Evolutionary conservation across 257 asterid genomes (phyloP).

Genomic region (Solanum rostratum): DNA sequence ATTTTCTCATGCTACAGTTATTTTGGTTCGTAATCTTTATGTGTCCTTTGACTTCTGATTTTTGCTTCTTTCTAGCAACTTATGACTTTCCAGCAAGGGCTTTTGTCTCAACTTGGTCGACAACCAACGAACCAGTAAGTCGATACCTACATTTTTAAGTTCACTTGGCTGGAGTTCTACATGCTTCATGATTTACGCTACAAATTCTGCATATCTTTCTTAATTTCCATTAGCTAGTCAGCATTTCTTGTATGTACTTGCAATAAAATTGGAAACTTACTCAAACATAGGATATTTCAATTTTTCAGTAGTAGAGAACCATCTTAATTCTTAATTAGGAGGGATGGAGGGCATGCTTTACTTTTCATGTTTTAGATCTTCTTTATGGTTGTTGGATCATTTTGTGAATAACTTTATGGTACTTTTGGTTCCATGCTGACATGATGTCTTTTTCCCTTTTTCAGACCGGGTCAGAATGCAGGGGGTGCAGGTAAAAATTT

Average conservation of each 20-base stretch:
- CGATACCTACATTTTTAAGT: not conserved
- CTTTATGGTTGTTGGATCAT: not conserved
- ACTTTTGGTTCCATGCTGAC: not conserved
- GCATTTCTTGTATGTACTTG: not conserved
- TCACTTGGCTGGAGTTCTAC: not conserved
- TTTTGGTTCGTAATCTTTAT: not conserved
- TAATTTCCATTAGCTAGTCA: not conserved
- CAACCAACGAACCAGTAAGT: slow-evolving; percentile 37
- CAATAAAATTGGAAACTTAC: not conserved
- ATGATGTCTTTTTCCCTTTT: slow-evolving; percentile 3
- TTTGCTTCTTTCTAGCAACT: slow-evolving; percentile 27
- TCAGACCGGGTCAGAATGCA: slow-evolving; percentile 25
- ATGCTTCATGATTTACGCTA: not conserved
- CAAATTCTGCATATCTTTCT: not conserved
- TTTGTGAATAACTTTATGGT: not conserved
- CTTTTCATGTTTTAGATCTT: not conserved
- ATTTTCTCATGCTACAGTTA: not conserved
- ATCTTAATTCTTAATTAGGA: not conserved
- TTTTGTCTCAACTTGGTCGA: slow-evolving; percentile 34
- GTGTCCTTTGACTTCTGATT: not conserved
- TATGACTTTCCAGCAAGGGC: slow-evolving; percentile 29
- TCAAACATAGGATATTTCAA: not conserved
- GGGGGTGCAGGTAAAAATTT: slow-evolving; percentile 10
- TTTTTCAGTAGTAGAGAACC: not conserved
- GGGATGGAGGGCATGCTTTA: not conserved